Percentiles rank a stretch among this genome's conserved stretches.
Evolutionary conservation across 495 filamentous ascomycete genomes (phyloP).

Genomic region (Hypoxylon fuscum): DNA sequence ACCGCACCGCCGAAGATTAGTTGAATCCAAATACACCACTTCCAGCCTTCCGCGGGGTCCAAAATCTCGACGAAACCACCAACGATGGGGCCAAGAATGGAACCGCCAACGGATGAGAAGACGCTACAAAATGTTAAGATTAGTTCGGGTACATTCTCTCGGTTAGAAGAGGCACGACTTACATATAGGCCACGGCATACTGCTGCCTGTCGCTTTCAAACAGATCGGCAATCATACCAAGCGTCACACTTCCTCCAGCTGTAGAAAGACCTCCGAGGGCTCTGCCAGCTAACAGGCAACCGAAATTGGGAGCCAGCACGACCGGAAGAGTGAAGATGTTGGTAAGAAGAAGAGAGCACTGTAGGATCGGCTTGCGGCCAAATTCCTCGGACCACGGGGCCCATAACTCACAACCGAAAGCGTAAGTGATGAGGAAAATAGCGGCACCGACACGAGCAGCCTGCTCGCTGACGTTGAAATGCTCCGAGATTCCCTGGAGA

Average conservation of each 20-base stretch:
- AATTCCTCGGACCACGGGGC: conserved; percentile 84
- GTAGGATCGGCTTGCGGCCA: conserved; percentile 77
- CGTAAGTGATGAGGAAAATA: conserved; percentile 77
- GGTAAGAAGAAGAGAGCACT: conserved; percentile 72
- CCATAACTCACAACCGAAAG: conserved; percentile 85
- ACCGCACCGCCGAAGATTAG: conserved; percentile 75
- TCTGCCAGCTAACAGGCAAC: conserved; percentile 70
- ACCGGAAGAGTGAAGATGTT: conserved; percentile 81
- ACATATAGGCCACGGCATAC: conserved; percentile 72
- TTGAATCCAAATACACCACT: conserved; percentile 84
- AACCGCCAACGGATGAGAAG: conserved; percentile 78
- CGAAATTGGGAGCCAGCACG: conserved; percentile 74
- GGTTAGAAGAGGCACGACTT: conserved; percentile 9
- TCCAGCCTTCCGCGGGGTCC: conserved; percentile 59
- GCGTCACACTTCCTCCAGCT: conserved; percentile 80
- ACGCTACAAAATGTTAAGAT: conserved; percentile 55
- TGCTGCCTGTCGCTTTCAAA: conserved; percentile 78
- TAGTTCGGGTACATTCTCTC: neutral
- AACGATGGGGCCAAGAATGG: conserved; percentile 79
- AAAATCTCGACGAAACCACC: conserved; percentile 78
- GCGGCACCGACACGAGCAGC: conserved; percentile 72
- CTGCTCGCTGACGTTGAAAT: conserved; percentile 71
- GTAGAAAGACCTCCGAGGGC: conserved; percentile 75
- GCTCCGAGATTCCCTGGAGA: conserved; percentile 64
- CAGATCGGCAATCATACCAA: conserved; percentile 85